A percentile compares a stretch with the other conserved stretches of the same genome.
Conservation (phyloP, 805 yeast species). For the Starmerella powellii region DNA sequence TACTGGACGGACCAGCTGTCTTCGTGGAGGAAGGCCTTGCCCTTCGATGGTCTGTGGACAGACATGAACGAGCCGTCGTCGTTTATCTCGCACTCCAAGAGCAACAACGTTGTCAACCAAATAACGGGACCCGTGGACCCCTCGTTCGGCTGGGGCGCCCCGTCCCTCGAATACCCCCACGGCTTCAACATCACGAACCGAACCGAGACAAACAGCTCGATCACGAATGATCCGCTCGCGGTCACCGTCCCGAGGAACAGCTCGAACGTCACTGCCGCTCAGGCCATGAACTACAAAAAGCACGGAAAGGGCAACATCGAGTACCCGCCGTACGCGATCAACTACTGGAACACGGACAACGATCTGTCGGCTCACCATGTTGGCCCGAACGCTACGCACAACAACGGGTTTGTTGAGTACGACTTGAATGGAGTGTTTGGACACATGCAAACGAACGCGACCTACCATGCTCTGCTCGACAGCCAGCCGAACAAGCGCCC, state of each 20-base stretch:
- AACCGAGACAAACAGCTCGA: not conserved
- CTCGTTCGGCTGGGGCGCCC: not conserved
- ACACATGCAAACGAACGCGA: conserved; percentile 1
- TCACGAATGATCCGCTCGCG: not conserved
- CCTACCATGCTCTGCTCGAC: conserved; percentile 1
- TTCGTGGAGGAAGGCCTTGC: not conserved
- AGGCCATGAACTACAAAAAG: conserved; percentile 1
- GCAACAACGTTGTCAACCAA: not conserved
- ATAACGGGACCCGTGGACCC: not conserved
- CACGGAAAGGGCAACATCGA: conserved; percentile 3
- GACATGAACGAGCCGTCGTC: conserved; percentile 4
- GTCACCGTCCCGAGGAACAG: not conserved
- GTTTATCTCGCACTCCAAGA: not conserved
- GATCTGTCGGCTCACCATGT: not conserved
- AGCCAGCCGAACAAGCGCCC: conserved; percentile 1
- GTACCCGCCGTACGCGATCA: conserved; percentile 4
- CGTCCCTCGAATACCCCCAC: not conserved
- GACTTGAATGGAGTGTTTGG: conserved; percentile 1
- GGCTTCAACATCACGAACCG: conserved; percentile 1
- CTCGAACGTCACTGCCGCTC: not conserved
- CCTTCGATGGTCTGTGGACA: conserved; percentile 2
- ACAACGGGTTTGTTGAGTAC: conserved; percentile 4
- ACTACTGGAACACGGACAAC: not conserved
- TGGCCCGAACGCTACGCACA: not conserved
- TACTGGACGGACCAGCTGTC: conserved; percentile 2